phyloP scores from a whole-genome alignment of 192 early-diverging fungal genomes.

The Podila epicladia region DNA sequence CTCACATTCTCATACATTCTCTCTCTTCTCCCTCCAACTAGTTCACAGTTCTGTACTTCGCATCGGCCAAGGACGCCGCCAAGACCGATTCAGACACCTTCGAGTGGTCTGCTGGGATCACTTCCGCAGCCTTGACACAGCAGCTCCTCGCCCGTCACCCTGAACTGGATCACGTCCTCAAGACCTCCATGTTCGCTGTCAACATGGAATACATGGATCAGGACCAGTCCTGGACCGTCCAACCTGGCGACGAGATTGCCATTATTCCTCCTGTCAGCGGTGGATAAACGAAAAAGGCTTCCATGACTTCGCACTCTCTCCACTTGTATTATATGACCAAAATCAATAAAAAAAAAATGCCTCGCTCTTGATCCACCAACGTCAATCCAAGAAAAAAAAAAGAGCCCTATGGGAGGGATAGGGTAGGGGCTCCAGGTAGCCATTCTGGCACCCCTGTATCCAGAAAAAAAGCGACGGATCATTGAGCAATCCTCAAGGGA shows the following conservation, averaged over 20 bases:
- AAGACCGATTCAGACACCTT: constrained; percentile 55
- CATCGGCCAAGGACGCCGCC: constrained; percentile 61
- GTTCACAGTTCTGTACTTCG: constrained; percentile 72
- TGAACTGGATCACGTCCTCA: constrained; percentile 48
- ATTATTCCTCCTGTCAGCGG: constrained; percentile 76
- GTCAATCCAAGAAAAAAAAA: no score
- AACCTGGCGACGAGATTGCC: constrained; percentile 67
- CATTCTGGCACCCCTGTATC: no score
- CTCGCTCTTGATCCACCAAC: no score
- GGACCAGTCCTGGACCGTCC: constrained; percentile 51
- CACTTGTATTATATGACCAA: no score
- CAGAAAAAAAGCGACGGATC: neutral
- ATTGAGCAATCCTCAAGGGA: no score
- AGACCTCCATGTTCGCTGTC: constrained; percentile 63
- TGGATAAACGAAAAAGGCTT: constrained; percentile 52
- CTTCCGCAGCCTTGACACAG: constrained; percentile 17
- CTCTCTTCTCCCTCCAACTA: constrained; percentile 7
- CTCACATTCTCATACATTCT: neutral
- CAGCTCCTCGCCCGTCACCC: constrained; percentile 47
- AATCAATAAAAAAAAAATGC: no score
- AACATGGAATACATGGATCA: constrained; percentile 73
- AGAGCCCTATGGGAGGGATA: no score
- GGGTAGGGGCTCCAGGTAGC: no score
- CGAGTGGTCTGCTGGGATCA: constrained; percentile 25
- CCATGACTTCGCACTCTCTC: no score